Base-by-base conservation (phyloP, 2,329 filamentous ascomycete genomes). In the Botrytis medusae region DNA sequence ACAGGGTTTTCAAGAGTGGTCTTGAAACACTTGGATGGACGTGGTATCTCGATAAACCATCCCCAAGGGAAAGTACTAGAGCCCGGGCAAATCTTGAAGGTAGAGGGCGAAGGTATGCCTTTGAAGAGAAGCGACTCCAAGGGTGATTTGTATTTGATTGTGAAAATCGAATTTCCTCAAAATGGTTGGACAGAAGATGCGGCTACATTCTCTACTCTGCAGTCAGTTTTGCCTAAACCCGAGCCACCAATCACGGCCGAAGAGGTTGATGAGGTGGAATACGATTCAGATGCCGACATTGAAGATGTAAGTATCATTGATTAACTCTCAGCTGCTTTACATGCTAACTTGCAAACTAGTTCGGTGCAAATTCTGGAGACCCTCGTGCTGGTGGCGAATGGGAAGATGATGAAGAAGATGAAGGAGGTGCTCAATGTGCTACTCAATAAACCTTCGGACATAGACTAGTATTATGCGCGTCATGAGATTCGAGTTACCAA, bases 31-130 rank as follows among this genome's bases (percentile, higher is more conserved):
- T 90, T 99, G 14, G 96, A 99, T 80, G 96, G 95, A 44, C 90
- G 96, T 73, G 96, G 96, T 44, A 95, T 99, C 74, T 88, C 92
- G 73, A 86, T 99, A 64, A 87, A 90, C 72, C 91, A 96, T 77
- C 89, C 93, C 25, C 89, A 92, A 79, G 95, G 95, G 77, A 92
- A 95, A 82, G 87, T 98, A 69, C 84, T 99, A 51, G 89, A 90
- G 40, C 95, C 96, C 0, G 92, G 91, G 40, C 93, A 99, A 81
- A 89, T 95, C 12, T 87, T 99, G 78, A 97, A 94, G 85, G 86
- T 99, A 1, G 83, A 87, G 2, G 94, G 94, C 40, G 96, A 99
- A 84, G 96, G 96, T 74, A 99, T 99, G 96, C 96, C 96, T 2
- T 83, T 91, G 78, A 98, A 98, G 87, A 90, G 91, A 73, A 93